Base-by-base conservation (phyloP, 2,329 filamentous ascomycete genomes). In the Myriosclerotinia duriaeana region DNA sequence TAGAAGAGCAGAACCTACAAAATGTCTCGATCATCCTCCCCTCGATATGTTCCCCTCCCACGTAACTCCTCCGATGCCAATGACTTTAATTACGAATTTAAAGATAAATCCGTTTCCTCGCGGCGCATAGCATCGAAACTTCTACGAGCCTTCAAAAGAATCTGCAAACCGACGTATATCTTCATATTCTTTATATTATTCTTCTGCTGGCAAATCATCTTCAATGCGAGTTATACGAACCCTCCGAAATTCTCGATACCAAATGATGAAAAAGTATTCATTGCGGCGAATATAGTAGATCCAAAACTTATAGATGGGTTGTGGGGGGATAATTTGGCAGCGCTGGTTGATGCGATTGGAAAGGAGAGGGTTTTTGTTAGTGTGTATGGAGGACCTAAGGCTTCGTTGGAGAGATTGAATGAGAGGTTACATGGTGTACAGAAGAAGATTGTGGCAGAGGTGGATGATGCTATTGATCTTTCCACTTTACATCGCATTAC, bases 261-360 rank as follows among this genome's bases (percentile, higher is more conserved):
- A 0, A 67, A 70, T 54, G 80, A 85, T 60, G 87, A 92, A 75
- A 89, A 87, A 72, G 80, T 92, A n/a, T 92, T 89, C 73, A 89
- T 93, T 62, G 87, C 87, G 1, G 85, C 89, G 20, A 90, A 87
- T 72, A 81, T 93, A 64, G 89, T 89, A 71, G 89, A 92, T 72
- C 88, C 87, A 1, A 78, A 82, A 3, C 78, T 92, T 26, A 84
- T 88, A 0, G 78, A 80, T 8, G 89, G 89, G 1, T 78, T 80
- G 38, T 93, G 89, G 89, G 89, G 87, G 0, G 75, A 82, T 67
- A 81, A 83, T 34, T 74, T 93, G 0, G 74, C 88, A 52, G 79
- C 85, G 26, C 77, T 93, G 64, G 83, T 92, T 42, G 80, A 89
- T 59, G 75, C 90, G 40, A 79, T 93, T 48, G 90, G 90, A 0